Evolutionary conservation across 1,284 basidiomycete genomes (phyloP), one percentile per base, ranked within the genome.

Genomic region (Leucoagaricus sp.): DNA sequence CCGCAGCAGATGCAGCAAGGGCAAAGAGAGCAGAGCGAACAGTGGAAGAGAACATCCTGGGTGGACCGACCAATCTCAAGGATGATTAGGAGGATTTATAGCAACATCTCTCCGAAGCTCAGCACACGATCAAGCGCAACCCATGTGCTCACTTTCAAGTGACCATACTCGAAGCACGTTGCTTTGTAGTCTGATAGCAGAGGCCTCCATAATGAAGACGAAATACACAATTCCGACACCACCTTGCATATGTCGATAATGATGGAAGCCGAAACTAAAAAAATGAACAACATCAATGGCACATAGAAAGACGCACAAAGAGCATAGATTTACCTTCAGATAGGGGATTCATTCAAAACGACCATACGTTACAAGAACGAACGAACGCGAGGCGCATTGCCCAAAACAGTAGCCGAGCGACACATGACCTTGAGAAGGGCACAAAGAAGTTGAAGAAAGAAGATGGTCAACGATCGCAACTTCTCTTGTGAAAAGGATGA

Each of bases 11-110:
- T 17, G 68, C 63, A 53, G 64, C 65, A 47, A 74, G 53, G 17
- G 65, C 62, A 49, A 70, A 40, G 33, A 73, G 59, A 42, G 66
- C 60, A 57, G 69, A 60, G 51, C 67, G 69, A 53, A 72, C 58
- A 29, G 66, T 51, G 40, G 57, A 58, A 36, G 68, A 67, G 64
- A 72, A 70, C 73, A 72, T 74, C 28, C 15, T 55, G 47, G 25
- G 15, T 25, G 13, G 46, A 42, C 10, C 36, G 42, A n/a, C 8
- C 4, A 17, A 42, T 19, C 21, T 38, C 28, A 34, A 40, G 8
- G n/a, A n/a, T 4, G 12, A 21, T 15, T 2, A 4, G 19, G 40
- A 47, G 4, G 31, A 26, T 47, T 53, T 53, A 49, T 45, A 50
- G n/a, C 10, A 31, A 13, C 10, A 19, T 4, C 8, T 10, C 7